These are phyloP conservation scores for Myxozyma sirexii DNA, from an alignment of 805 yeast genomes.

Conservation along the genomic window DNA sequence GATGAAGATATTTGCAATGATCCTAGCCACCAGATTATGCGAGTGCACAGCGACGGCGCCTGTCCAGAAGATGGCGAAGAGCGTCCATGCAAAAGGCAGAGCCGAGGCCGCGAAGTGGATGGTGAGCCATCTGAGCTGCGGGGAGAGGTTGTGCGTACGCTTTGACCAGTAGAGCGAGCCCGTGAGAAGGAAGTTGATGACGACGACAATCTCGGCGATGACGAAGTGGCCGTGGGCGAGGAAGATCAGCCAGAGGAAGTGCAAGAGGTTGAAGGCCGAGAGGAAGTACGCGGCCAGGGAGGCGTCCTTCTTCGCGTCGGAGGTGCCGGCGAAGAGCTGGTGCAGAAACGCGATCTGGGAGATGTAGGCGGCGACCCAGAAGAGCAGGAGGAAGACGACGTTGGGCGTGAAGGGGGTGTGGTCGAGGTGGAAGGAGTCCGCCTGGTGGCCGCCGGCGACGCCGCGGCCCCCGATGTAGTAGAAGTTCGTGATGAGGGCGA, in stretches of 20 bases:
- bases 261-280: slow-evolving; percentile 64
- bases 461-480: slow-evolving; percentile 61
- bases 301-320: slow-evolving; percentile 35
- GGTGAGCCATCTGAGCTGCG: slow-evolving; percentile 53
- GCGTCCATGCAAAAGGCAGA: slow-evolving; percentile 72
- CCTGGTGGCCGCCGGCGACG: slow-evolving; percentile 40
- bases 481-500: slow-evolving; percentile 59
- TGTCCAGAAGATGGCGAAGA: slow-evolving; percentile 79
- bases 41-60: slow-evolving; percentile 77
- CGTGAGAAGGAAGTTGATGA: slow-evolving; percentile 63
- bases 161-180: slow-evolving; percentile 53
- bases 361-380: slow-evolving; percentile 59
- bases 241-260: slow-evolving; percentile 64
- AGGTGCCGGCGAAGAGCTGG: slow-evolving; percentile 30
- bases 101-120: slow-evolving; percentile 70
- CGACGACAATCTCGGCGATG: slow-evolving; percentile 58
- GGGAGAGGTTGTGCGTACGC: slow-evolving; percentile 60
- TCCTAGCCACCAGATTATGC: slow-evolving; percentile 58
- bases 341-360: slow-evolving; percentile 52
- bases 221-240: slow-evolving; percentile 64
- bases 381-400: slow-evolving; percentile 46
- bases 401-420: slow-evolving; percentile 72
- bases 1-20: slow-evolving; percentile 70
- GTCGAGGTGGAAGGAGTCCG: slow-evolving; percentile 38
- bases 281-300: slow-evolving; percentile 56